phyloP scores from a whole-genome alignment of 768 basidiomycete genomes.

The Phlebiopsis gigantea region DNA sequence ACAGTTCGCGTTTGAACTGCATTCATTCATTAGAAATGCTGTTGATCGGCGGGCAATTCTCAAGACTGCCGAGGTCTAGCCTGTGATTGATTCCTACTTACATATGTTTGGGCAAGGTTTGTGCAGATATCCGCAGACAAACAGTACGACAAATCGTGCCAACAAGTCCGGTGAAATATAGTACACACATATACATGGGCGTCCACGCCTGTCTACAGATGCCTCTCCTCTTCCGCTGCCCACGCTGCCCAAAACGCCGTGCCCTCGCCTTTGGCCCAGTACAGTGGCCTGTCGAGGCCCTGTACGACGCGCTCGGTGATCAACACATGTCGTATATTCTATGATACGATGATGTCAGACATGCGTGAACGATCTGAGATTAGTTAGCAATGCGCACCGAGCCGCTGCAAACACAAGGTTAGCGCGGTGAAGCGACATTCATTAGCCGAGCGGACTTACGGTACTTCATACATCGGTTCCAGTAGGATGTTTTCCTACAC shows the following conservation, averaged over 20 bases:
- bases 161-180: not conserved
- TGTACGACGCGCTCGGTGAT: slow-evolving; percentile 68
- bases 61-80: too few species aligned
- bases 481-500: slow-evolving; percentile 71
- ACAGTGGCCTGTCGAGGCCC: slow-evolving; percentile 57
- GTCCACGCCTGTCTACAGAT: not conserved
- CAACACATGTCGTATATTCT: slow-evolving; percentile 81
- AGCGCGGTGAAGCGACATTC: not conserved
- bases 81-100: too few species aligned
- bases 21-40: slow-evolving; percentile 6
- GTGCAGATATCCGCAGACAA: too few species aligned
- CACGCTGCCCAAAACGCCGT: slow-evolving; percentile 73
- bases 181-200: slow-evolving; percentile 3
- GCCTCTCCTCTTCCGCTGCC: slow-evolving; percentile 55
- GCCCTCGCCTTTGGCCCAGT: slow-evolving; percentile 69
- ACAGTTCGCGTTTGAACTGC: slow-evolving; percentile 6
- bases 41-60: too few species aligned
- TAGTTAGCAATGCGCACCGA: slow-evolving; percentile 43
- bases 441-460: slow-evolving; percentile 48
- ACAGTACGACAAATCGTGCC: not conserved
- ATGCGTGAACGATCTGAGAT: not conserved
- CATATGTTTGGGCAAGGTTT: too few species aligned
- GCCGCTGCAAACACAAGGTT: slow-evolving; percentile 37
- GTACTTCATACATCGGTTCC: slow-evolving; percentile 91
- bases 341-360: slow-evolving; percentile 4